Evolutionary conservation across 2,329 filamentous ascomycete species (phyloP).

Genomic region (Nothophaeocryptopus gaeumannii): DNA sequence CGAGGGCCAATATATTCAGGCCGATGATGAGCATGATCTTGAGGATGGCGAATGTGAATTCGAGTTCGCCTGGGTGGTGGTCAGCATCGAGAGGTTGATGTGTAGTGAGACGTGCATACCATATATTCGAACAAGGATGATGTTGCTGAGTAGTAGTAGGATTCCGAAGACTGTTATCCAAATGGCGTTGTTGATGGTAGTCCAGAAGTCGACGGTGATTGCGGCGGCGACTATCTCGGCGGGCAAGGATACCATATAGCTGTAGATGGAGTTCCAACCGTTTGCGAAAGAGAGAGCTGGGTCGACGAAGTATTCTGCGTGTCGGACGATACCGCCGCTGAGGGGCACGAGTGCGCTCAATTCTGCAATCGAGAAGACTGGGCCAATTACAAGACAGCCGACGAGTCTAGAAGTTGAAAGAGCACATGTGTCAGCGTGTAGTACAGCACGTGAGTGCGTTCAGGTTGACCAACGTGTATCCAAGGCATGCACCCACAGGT

Average conservation of each 20-base stretch:
- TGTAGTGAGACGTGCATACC: slow-evolving; percentile 28
- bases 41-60: slow-evolving; percentile 39
- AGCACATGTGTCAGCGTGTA: too few species aligned
- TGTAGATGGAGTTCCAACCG: slow-evolving; percentile 19
- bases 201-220: slow-evolving; percentile 27
- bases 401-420: slow-evolving; percentile 33
- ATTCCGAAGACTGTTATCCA: slow-evolving; percentile 25
- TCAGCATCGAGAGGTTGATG: slow-evolving; percentile 44
- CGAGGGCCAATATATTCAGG: slow-evolving; percentile 36
- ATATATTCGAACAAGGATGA: slow-evolving; percentile 37
- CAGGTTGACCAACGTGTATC: slow-evolving; percentile 39
- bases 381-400: slow-evolving; percentile 49
- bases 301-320: slow-evolving; percentile 53
- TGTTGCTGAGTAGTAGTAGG: slow-evolving; percentile 17
- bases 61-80: slow-evolving; percentile 33
- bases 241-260: slow-evolving; percentile 19
- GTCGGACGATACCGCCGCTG: slow-evolving; percentile 49
- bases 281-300: slow-evolving; percentile 37
- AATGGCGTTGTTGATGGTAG: slow-evolving; percentile 20
- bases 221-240: slow-evolving; percentile 26
- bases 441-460: too few species aligned
- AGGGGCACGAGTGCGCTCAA: slow-evolving; percentile 51
- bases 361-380: slow-evolving; percentile 52
- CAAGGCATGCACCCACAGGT: slow-evolving; percentile 52
- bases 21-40: slow-evolving; percentile 47